Evolutionary conservation across 805 yeast genomes (phyloP).

Genomic region (fission yeast (Schizosaccharomyces pombe)): ASM294v3 CU329670.1:3903001-3903500

Average conservation of each 20-base stretch:
- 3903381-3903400: conserved; percentile 64
- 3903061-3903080: conserved; percentile 69
- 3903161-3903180: conserved; percentile 13
- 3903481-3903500: conserved; percentile 93
- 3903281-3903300: conserved; percentile 68
- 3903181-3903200: conserved; percentile 21
- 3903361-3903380: conserved; percentile 76
- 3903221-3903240: conserved; percentile 5
- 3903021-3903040: conserved; percentile 52
- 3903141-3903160: conserved; percentile 37
- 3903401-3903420: conserved; percentile 98
- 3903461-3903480: conserved; percentile 98
- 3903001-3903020: conserved; percentile 38
- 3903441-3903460: conserved; percentile 87
- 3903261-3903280: conserved; percentile 43
- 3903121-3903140: conserved; percentile 56
- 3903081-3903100: conserved; percentile 48
- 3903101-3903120: conserved; percentile 77
- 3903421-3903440: conserved; percentile 93
- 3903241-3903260: conserved; percentile 8
- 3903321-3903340: conserved; percentile 35
- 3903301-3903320: conserved; percentile 46
- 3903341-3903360: conserved; percentile 82
- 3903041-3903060: conserved; percentile 57
- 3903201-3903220: conserved; percentile 11